These are phyloP conservation scores for Solanum acaule DNA, from an alignment of 257 asterid genomes.

Conservation along the genomic window DNA sequence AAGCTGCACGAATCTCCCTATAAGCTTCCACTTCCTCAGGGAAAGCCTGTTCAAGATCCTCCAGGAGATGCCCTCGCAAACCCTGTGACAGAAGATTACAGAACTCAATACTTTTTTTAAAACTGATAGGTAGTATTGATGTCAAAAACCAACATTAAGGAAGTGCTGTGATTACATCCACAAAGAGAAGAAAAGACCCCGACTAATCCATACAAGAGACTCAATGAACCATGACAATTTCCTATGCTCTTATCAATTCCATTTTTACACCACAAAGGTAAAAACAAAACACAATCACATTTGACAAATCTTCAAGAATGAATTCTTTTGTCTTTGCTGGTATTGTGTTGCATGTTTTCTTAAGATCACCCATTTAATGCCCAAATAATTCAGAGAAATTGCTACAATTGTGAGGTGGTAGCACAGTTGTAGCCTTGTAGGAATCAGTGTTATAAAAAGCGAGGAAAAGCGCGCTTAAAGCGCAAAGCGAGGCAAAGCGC, in stretches of 20 bases:
- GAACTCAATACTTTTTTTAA: neutral
- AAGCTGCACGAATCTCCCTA: constrained; percentile 68
- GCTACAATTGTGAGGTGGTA: neutral
- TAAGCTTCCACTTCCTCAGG: constrained; percentile 80
- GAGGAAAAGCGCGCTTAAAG: too few relatives aligned
- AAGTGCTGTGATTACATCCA: neutral
- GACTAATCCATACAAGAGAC: neutral
- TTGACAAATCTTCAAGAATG: neutral
- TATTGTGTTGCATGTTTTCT: neutral
- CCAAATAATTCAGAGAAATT: neutral
- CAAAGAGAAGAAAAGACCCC: neutral
- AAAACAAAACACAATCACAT: neutral
- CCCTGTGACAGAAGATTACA: constrained; percentile 10
- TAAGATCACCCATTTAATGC: neutral
- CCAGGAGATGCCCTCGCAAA: constrained; percentile 45
- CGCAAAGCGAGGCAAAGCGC: too few relatives aligned
- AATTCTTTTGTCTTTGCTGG: neutral
- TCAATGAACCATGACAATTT: neutral
- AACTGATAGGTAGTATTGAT: neutral
- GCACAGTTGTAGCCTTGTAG: neutral
- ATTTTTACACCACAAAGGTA: neutral
- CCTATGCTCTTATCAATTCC: neutral
- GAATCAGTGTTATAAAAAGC: too few relatives aligned
- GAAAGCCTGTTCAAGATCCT: constrained; percentile 79
- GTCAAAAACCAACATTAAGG: neutral